Conservation (phyloP, 1,284 basidiomycete species). For the Cryptococcus sp. region DNA sequence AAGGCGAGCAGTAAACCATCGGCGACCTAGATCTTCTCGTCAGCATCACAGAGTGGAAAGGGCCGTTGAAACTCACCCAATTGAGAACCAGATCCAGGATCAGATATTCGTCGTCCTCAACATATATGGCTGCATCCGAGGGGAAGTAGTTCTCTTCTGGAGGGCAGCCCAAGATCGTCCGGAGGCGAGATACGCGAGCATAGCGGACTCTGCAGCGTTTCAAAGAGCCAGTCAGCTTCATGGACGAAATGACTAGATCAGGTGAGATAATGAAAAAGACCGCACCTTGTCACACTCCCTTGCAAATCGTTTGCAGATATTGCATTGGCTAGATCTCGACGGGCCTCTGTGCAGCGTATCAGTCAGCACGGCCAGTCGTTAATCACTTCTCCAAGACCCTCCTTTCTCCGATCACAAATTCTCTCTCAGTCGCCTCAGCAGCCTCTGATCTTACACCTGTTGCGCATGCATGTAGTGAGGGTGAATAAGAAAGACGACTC, state of each 20-base stretch:
- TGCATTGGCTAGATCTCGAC: slow-evolving; percentile 73
- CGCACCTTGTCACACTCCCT: slow-evolving; percentile 85
- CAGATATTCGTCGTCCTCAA: slow-evolving; percentile 77
- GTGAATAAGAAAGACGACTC: slow-evolving; percentile 21
- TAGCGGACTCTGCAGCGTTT: slow-evolving; percentile 54
- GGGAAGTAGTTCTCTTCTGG: slow-evolving; percentile 48
- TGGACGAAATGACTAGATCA: not conserved
- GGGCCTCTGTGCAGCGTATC: slow-evolving; percentile 55
- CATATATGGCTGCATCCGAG: slow-evolving; percentile 65
- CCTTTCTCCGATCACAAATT: not conserved
- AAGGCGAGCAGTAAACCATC: slow-evolving; percentile 90
- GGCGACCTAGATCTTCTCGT: slow-evolving; percentile 57
- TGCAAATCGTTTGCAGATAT: slow-evolving; percentile 78
- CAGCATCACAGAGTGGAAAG: not conserved
- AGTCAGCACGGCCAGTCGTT: slow-evolving; percentile 1
- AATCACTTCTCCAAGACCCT: not conserved
- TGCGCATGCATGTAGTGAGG: not conserved
- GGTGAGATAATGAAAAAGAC: slow-evolving; percentile 5
- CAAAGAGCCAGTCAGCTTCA: slow-evolving; percentile 4
- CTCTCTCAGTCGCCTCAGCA: not conserved
- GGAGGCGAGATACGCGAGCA: slow-evolving; percentile 54
- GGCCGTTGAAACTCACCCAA: slow-evolving; percentile 59
- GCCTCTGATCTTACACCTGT: too few species aligned
- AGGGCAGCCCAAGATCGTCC: slow-evolving; percentile 53
- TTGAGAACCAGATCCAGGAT: slow-evolving; percentile 91